Evolutionary conservation across 164 flowering plant species (phyloP), one percentile per base, ranked within the genome.

Genomic region (Magnolia sinica): DNA sequence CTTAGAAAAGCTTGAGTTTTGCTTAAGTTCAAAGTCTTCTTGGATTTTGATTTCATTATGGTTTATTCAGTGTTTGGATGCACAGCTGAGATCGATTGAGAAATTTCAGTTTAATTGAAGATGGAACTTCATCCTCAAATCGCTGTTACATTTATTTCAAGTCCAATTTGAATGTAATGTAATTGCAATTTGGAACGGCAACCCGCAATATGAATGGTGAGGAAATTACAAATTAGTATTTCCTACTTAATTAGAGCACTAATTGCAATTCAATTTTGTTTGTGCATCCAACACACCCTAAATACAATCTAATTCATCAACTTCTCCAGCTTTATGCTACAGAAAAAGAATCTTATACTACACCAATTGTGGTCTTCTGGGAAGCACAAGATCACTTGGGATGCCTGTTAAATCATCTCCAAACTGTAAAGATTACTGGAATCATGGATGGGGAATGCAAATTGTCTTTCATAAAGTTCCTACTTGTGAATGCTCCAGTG

Each of bases 401-500:
- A 58, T 74, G 77, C 59, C 63, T 64, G 1, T 82, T 87, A 24
- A 45, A 79, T 67, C 82, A 83, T 18, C 83, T 90, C 69, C 77
- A 74, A 71, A 27, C 74, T 19, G 87, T 85, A n/a, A 84, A 78
- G 66, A 76, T 90, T 14, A 75, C 29, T 68, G 87, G 84, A 29
- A 84, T 86, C 3, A 76, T 72, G 55, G 86, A 87, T 29, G 24
- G 11, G 0, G 70, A 59, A 77, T 76, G 78, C 2, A 88, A 89
- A 67, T 76, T 88, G 50, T 80, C 76, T 19, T 89, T 88, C 75
- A 86, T 90, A 68, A 79, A 67, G 58, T 87, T 87, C 74, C n/a
- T 90, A 77, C 90, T 90, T 27, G 82, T 84, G 22, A 80, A 77
- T 73, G 76, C 88, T 18, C 90, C 92, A 1, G 84, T 65, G 31